These are phyloP conservation scores for Serendipita sp. DNA, from an alignment of 768 basidiomycete genomes.

Conservation along the genomic window DNA sequence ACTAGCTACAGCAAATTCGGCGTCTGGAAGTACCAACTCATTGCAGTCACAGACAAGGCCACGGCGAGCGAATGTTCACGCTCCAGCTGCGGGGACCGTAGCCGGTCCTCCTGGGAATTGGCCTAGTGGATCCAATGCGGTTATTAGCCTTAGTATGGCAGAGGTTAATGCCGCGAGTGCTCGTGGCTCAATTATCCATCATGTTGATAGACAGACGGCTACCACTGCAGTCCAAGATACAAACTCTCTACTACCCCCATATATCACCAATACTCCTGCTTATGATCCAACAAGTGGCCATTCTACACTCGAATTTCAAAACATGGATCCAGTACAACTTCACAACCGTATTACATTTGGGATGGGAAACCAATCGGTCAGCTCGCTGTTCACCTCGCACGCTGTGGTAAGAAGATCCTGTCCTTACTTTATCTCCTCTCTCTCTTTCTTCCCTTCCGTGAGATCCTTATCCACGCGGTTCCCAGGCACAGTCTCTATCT, in stretches of 20 bases:
- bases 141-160: not conserved
- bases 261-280: not conserved
- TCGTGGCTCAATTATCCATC: not conserved
- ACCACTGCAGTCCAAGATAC: not conserved
- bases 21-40: not conserved
- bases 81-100: not conserved
- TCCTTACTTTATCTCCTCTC: not conserved
- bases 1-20: not conserved
- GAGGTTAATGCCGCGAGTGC: not conserved
- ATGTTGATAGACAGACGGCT: not conserved
- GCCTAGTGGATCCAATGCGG: not conserved
- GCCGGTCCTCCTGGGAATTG: not conserved
- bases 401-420: not conserved
- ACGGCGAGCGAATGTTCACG: not conserved
- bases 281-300: not conserved
- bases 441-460: not conserved
- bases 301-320: not conserved
- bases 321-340: not conserved
- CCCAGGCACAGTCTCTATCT: not conserved
- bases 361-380: not conserved
- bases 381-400: not conserved
- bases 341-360: conserved; percentile 1
- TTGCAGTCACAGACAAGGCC: not conserved
- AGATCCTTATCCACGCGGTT: not conserved
- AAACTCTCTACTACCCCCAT: not conserved